Evolutionary conservation across 495 filamentous ascomycete species (phyloP).

Genomic region (Cryomyces minteri): DNA sequence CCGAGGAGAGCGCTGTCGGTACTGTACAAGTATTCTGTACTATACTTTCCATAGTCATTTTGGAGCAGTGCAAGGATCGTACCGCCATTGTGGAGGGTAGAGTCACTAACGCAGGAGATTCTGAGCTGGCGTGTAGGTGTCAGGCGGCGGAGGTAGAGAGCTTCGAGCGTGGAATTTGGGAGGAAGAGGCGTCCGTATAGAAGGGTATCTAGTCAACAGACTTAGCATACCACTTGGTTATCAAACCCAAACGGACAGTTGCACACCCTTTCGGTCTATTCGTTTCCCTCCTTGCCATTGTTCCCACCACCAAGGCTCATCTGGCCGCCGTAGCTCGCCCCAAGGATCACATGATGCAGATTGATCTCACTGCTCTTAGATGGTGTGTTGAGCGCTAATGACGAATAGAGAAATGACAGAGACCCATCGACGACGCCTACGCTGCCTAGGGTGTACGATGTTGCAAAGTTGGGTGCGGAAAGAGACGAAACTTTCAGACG

Average conservation of each 20-base stretch:
- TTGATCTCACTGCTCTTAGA: conserved; percentile 40
- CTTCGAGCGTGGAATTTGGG: conserved; percentile 68
- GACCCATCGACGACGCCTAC: conserved; percentile 80
- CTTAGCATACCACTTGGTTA: background rate
- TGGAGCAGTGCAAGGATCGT: conserved; percentile 65
- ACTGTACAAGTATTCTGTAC: conserved; percentile 77
- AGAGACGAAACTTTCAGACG: conserved; percentile 78
- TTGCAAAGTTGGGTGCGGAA: conserved; percentile 76
- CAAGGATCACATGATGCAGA: conserved; percentile 43
- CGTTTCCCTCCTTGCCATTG: conserved; percentile 28
- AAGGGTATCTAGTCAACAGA: conserved; percentile 34
- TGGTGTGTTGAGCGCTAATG: conserved; percentile 40
- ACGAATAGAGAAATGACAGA: conserved; percentile 78
- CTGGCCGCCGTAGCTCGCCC: conserved; percentile 32
- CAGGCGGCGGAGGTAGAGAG: conserved; percentile 66
- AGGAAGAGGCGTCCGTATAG: conserved; percentile 83
- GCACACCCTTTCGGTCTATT: conserved; percentile 20
- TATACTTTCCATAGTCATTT: conserved; percentile 76
- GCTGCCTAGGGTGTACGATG: conserved; percentile 71
- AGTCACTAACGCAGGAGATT: conserved; percentile 65
- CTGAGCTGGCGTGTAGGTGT: conserved; percentile 63
- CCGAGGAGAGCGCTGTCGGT: conserved; percentile 83
- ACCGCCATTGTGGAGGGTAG: conserved; percentile 52
- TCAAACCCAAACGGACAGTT: background rate
- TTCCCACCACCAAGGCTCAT: conserved; percentile 30